These are phyloP conservation scores for Ceratocystis alfenasii DNA, from an alignment of 2,329 filamentous ascomycete species.

Conservation along the genomic window DNA sequence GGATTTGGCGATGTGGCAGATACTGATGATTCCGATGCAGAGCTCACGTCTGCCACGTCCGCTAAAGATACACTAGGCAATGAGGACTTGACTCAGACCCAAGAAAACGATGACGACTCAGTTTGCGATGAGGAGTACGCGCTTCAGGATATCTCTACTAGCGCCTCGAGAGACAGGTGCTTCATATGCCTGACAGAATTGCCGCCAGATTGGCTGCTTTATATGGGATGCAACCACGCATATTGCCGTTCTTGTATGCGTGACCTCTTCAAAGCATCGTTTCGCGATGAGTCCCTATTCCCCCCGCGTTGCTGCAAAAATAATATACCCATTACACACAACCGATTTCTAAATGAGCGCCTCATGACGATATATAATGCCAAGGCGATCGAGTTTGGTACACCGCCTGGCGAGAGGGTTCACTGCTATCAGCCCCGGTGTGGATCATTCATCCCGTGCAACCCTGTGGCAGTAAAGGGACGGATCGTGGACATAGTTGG, in stretches of 20 bases:
- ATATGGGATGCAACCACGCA: constrained; percentile 32
- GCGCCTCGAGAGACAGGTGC: background rate
- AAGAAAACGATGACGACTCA: background rate
- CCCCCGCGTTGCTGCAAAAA: constrained; percentile 43
- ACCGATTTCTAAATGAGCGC: constrained; percentile 30
- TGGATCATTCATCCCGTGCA: constrained; percentile 35
- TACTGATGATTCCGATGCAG: background rate
- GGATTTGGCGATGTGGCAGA: background rate
- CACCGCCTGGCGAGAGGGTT: constrained; percentile 31
- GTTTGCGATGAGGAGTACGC: background rate
- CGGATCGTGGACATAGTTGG: background rate
- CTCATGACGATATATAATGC: constrained; percentile 31
- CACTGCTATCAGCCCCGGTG: constrained; percentile 40
- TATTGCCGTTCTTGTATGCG: constrained; percentile 42
- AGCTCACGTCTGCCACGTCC: background rate
- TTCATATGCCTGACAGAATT: background rate
- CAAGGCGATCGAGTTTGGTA: constrained; percentile 40
- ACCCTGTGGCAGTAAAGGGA: background rate
- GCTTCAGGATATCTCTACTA: background rate
- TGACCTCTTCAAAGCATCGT: constrained; percentile 34
- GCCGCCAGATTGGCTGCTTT: background rate
- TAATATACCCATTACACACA: constrained; percentile 31
- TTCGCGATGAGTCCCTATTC: constrained; percentile 41
- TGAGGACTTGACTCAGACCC: background rate
- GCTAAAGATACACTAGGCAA: background rate